Percentiles rank a stretch among this genome's conserved stretches.
These are phyloP conservation scores for Rhipidocladum racemiflorum DNA, from an alignment of 176 grass and related monocot genomes.

Conservation along the genomic window DNA sequence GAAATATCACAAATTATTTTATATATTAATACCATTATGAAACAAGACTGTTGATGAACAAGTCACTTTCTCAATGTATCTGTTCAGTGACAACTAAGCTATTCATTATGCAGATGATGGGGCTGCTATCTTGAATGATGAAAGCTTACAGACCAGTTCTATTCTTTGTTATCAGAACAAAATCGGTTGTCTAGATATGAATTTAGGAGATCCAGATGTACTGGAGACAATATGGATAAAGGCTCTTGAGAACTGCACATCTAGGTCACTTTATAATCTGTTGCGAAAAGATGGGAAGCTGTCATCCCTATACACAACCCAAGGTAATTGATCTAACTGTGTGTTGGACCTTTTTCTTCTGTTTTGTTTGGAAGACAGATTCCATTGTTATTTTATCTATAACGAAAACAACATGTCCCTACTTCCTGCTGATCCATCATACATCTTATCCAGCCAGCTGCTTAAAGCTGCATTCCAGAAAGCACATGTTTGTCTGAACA, in stretches of 20 bases:
- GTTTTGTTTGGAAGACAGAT: conserved; percentile 14
- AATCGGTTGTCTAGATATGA: conserved; percentile 46
- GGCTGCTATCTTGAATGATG: conserved; percentile 45
- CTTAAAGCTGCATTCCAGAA: conserved; percentile 25
- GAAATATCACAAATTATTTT: background rate
- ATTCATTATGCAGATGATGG: conserved; percentile 55
- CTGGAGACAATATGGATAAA: conserved; percentile 69
- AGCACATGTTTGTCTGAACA: conserved; percentile 32
- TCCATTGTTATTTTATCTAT: conserved; percentile 25
- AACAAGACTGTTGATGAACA: background rate
- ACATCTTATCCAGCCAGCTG: conserved; percentile 12
- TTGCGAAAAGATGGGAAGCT: conserved; percentile 72
- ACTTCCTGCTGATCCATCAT: conserved; percentile 3
- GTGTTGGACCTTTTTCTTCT: conserved; percentile 1
- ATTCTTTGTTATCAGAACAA: conserved; percentile 50
- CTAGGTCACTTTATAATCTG: conserved; percentile 44
- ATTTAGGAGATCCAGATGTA: conserved; percentile 71
- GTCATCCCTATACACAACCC: conserved; percentile 61
- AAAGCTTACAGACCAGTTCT: conserved; percentile 49
- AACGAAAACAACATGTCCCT: conserved; percentile 1
- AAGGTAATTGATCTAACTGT: conserved; percentile 59
- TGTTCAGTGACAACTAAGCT: conserved; percentile 20
- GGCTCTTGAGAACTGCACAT: conserved; percentile 72
- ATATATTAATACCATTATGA: background rate
- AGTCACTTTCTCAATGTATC: background rate